Percentiles rank a stretch among this genome's conserved stretches.
Evolutionary conservation across 2,329 filamentous ascomycete genomes (phyloP).

Genomic region (Ceratocystis eucalypticola): DNA sequence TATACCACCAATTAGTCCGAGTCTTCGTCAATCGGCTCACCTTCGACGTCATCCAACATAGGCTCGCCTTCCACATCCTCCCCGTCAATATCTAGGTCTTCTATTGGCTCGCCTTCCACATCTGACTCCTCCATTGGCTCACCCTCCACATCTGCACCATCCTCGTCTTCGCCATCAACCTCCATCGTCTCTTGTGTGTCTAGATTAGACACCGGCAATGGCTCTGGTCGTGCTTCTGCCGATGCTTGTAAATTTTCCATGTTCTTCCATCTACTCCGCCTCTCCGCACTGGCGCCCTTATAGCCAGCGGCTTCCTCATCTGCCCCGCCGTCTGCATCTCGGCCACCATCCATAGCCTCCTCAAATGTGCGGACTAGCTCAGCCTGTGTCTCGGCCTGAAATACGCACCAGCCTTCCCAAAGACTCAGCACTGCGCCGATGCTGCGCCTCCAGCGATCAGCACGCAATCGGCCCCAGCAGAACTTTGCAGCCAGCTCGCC

Average conservation of each 20-base stretch:
- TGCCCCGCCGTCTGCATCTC: constrained; percentile 29
- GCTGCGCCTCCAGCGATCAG: constrained; percentile 74
- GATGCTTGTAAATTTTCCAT: constrained; percentile 29
- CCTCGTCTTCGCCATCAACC: constrained; percentile 25
- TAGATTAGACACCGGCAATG: constrained; percentile 19
- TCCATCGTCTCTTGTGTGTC: constrained; percentile 33
- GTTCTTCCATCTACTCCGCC: constrained; percentile 37
- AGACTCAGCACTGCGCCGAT: constrained; percentile 53
- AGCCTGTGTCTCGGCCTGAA: constrained; percentile 60
- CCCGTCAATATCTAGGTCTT: constrained; percentile 36
- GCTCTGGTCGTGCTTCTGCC: neutral
- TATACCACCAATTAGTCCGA: neutral
- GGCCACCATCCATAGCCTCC: constrained; percentile 45
- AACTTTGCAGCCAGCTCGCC: constrained; percentile 59
- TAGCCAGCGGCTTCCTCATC: constrained; percentile 3
- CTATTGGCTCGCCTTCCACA: constrained; percentile 34
- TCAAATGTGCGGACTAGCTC: constrained; percentile 58
- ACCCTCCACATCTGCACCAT: constrained; percentile 38
- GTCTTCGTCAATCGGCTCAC: constrained; percentile 25
- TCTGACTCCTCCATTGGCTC: constrained; percentile 36
- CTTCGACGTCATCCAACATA: constrained; percentile 32
- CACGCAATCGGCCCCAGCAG: constrained; percentile 66
- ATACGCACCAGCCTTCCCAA: constrained; percentile 61
- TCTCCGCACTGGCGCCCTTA: constrained; percentile 23
- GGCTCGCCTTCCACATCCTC: constrained; percentile 37